Conservation (phyloP, 805 yeast species). For the Wickerhamiella slavikovae region DNA sequence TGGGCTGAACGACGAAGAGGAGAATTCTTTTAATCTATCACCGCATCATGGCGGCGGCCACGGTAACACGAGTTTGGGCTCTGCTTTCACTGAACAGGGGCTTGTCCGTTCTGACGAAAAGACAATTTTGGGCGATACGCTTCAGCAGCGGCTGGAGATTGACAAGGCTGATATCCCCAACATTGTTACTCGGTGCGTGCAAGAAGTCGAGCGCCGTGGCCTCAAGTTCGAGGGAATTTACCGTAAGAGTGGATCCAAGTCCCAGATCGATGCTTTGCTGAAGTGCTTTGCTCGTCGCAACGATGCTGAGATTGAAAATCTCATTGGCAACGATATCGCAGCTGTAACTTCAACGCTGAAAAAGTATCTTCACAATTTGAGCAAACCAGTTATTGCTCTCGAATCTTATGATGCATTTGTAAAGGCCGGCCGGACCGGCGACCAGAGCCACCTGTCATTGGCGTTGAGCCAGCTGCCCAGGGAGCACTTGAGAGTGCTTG, state of each 20-base stretch:
- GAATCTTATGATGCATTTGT: conserved; percentile 48
- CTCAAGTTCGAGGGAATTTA: conserved; percentile 70
- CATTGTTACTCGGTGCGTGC: conserved; percentile 48
- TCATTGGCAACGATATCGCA: conserved; percentile 45
- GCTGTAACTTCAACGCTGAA: conserved; percentile 77
- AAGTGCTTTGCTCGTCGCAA: conserved; percentile 18
- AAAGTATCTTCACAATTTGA: conserved; percentile 64
- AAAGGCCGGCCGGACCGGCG: conserved; percentile 24
- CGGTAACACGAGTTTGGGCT: no score
- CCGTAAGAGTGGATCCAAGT: conserved; percentile 68
- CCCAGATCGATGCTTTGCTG: conserved; percentile 33
- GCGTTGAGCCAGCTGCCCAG: conserved; percentile 37
- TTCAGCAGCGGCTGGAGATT: conserved; percentile 38
- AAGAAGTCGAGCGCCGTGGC: conserved; percentile 62
- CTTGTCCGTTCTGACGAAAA: no score
- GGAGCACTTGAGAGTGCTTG: conserved; percentile 43
- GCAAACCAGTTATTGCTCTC: conserved; percentile 67
- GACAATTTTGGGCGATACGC: conserved; percentile 22
- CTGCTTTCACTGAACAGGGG: no score
- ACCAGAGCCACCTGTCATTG: conserved; percentile 24
- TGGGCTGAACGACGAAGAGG: no score
- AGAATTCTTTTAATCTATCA: no score
- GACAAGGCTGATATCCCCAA: conserved; percentile 51
- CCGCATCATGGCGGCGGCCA: no score
- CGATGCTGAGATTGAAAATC: conserved; percentile 18